Conservation (phyloP, 1,139 yeast species). For the Suhomyces bolitotheri region DNA sequence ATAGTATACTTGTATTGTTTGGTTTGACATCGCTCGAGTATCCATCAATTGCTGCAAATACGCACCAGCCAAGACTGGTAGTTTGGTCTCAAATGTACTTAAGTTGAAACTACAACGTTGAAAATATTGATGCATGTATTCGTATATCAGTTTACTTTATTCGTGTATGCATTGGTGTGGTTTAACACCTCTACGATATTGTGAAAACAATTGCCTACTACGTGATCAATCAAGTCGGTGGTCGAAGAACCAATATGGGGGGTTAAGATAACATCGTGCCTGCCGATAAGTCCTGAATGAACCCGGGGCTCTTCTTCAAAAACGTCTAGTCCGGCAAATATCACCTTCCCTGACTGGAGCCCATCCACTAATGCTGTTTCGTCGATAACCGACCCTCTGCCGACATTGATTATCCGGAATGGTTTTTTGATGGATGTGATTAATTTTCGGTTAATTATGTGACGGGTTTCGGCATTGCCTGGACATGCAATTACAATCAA, state of each 20-base stretch:
- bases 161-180: slow-evolving; percentile 4
- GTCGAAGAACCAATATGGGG: slow-evolving; percentile 84
- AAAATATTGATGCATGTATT: no score
- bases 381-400: slow-evolving; percentile 72
- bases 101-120: no score
- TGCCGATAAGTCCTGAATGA: slow-evolving; percentile 49
- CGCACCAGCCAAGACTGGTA: no score
- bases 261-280: slow-evolving; percentile 70
- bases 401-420: slow-evolving; percentile 71
- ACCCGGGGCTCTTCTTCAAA: slow-evolving; percentile 68
- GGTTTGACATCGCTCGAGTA: no score
- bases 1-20: no score
- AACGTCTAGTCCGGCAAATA: slow-evolving; percentile 80
- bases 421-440: slow-evolving; percentile 51
- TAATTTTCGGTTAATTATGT: slow-evolving; percentile 52
- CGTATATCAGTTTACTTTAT: slow-evolving; percentile 7
- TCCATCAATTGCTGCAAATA: no score
- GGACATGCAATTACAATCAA: slow-evolving; percentile 71
- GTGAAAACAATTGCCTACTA: slow-evolving; percentile 36
- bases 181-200: slow-evolving; percentile 14
- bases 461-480: slow-evolving; percentile 56
- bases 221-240: slow-evolving; percentile 44
- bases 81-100: no score
- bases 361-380: slow-evolving; percentile 72
- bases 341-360: slow-evolving; percentile 63